phyloP scores from a whole-genome alignment of 2,329 filamentous ascomycete species.

The Lasiodiplodia gonubiensis region DNA sequence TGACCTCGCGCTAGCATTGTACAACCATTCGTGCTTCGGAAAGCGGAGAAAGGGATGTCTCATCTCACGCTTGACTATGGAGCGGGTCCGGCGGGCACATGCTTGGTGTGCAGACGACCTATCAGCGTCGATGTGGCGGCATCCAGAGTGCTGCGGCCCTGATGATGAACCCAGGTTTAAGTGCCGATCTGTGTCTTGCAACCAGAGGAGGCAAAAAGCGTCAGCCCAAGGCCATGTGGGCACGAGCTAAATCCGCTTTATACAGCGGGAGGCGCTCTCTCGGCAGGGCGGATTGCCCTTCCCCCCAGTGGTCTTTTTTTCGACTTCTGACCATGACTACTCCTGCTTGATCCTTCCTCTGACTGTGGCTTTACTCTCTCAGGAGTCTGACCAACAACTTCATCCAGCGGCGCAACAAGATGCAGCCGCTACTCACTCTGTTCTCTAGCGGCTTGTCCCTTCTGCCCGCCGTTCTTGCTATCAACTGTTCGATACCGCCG shows the following conservation, averaged over 20 bases:
- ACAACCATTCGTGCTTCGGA: constrained; percentile 16
- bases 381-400: constrained; percentile 11
- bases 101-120: not conserved
- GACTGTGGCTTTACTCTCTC: constrained; percentile 12
- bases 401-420: constrained; percentile 29
- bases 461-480: constrained; percentile 43
- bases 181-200: constrained; percentile 12
- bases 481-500: constrained; percentile 46
- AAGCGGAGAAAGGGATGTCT: constrained; percentile 20
- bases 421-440: constrained; percentile 39
- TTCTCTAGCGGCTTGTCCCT: constrained; percentile 44
- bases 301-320: not conserved
- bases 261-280: constrained; percentile 19
- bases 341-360: constrained; percentile 20
- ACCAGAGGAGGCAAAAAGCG: not conserved
- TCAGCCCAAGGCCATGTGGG: constrained; percentile 2
- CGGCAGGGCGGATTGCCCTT: not conserved
- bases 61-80: constrained; percentile 13
- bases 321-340: constrained; percentile 18
- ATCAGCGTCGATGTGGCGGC: constrained; percentile 15
- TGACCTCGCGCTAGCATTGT: constrained; percentile 22
- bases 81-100: constrained; percentile 11
- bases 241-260: constrained; percentile 7
- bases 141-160: constrained; percentile 8
- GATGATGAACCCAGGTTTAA: not conserved